Percentiles rank a stretch among this genome's conserved stretches.
These are phyloP conservation scores for Tylopilus sp. DNA, from an alignment of 1,284 basidiomycete species.

Conservation along the genomic window DNA sequence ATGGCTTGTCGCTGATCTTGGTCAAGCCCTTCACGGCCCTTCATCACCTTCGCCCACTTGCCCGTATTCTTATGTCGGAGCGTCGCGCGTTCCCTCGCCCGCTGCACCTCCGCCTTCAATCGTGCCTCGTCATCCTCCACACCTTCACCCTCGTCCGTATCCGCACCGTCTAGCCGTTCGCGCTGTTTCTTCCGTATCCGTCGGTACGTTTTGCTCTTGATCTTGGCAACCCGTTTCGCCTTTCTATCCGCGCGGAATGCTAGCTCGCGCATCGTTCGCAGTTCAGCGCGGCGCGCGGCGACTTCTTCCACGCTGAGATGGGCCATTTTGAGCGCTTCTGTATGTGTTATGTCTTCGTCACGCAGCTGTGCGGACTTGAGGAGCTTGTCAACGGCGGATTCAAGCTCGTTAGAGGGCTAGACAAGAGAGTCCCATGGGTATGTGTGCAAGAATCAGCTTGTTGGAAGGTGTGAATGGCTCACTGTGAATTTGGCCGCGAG, in stretches of 20 bases:
- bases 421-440: not conserved
- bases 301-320: slow-evolving; percentile 84
- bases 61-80: slow-evolving; percentile 80
- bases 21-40: slow-evolving; percentile 58
- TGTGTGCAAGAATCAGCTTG: not conserved
- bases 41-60: slow-evolving; percentile 76
- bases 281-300: slow-evolving; percentile 71
- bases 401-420: slow-evolving; percentile 60
- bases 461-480: slow-evolving; percentile 6
- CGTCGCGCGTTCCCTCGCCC: slow-evolving; percentile 84
- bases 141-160: slow-evolving; percentile 34
- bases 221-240: slow-evolving; percentile 88
- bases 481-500: slow-evolving; percentile 82
- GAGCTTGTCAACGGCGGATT: slow-evolving; percentile 74
- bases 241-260: slow-evolving; percentile 94
- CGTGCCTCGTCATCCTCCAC: slow-evolving; percentile 52
- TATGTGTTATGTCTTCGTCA: slow-evolving; percentile 71
- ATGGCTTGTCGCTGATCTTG: slow-evolving; percentile 69
- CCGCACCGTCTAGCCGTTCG: slow-evolving; percentile 53
- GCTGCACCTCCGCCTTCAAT: slow-evolving; percentile 71
- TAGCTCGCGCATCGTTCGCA: slow-evolving; percentile 87
- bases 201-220: slow-evolving; percentile 93
- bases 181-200: slow-evolving; percentile 80
- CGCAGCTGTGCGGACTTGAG: slow-evolving; percentile 76
- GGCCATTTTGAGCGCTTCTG: slow-evolving; percentile 80